Evolutionary conservation across 495 filamentous ascomycete genomes (phyloP).

Genomic region (Sordaria brevicollis): DNA sequence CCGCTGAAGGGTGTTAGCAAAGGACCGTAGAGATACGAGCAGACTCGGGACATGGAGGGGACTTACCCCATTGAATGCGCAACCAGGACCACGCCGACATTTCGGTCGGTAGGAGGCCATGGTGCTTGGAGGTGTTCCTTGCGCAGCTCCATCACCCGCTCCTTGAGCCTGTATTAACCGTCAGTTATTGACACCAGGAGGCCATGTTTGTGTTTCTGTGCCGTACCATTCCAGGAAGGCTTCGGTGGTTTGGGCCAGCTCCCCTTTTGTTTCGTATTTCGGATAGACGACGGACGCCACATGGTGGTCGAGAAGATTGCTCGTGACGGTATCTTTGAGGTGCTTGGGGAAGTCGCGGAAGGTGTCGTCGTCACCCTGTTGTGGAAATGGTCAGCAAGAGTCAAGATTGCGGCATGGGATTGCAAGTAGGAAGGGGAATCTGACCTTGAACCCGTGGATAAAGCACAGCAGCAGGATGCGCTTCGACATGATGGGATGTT

Average conservation of each 20-base stretch:
- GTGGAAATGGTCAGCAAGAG: not conserved
- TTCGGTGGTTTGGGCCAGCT: constrained; percentile 63
- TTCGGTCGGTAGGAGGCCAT: constrained; percentile 78
- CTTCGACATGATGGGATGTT: constrained; percentile 41
- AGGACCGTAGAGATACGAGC: too few relatives aligned
- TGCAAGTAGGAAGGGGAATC: constrained; percentile 1
- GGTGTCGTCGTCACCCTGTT: constrained; percentile 76
- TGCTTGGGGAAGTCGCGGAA: constrained; percentile 70
- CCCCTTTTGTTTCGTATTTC: constrained; percentile 83
- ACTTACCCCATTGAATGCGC: constrained; percentile 84
- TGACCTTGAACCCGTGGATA: constrained; percentile 90
- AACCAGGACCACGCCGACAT: constrained; percentile 70
- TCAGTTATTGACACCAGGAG: not conserved
- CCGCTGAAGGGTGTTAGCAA: constrained; percentile 34
- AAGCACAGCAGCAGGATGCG: constrained; percentile 81
- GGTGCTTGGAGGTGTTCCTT: constrained; percentile 62
- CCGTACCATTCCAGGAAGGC: constrained; percentile 73
- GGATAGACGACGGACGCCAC: constrained; percentile 70
- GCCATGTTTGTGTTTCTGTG: not conserved
- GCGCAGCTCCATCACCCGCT: constrained; percentile 78
- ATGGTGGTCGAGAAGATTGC: constrained; percentile 60
- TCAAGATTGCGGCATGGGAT: not conserved
- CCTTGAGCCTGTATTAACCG: constrained; percentile 56
- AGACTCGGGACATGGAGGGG: not conserved
- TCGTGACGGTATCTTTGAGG: constrained; percentile 53